Percentiles rank a stretch among this genome's conserved stretches.
Evolutionary conservation across 2,329 filamentous ascomycete genomes (phyloP).

Genomic region (Colletotrichum sp.): DNA sequence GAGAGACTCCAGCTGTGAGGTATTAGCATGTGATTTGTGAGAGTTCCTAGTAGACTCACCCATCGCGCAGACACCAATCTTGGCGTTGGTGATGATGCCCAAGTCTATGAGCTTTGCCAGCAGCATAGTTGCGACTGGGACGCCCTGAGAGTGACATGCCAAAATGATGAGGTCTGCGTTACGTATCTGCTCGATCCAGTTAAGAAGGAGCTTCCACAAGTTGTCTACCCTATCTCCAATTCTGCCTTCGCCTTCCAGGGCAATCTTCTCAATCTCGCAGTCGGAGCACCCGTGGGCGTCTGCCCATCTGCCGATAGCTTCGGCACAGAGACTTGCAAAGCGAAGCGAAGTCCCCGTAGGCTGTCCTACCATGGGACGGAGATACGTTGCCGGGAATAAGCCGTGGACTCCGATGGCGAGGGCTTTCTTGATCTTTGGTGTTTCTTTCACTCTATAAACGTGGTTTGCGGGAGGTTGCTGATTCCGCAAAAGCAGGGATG

Average conservation of each 20-base stretch:
- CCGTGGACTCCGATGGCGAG: conserved; percentile 95
- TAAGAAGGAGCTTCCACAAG: conserved; percentile 91
- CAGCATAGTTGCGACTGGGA: conserved; percentile 91
- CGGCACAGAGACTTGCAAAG: conserved; percentile 87
- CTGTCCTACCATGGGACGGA: conserved; percentile 91
- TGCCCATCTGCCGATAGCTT: conserved; percentile 84
- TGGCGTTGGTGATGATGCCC: conserved; percentile 77
- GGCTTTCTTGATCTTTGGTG: conserved; percentile 80
- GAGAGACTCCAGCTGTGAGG: conserved; percentile 76
- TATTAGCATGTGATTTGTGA: not conserved
- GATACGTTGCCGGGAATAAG: conserved; percentile 84
- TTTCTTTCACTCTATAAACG: conserved; percentile 72
- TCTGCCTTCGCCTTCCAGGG: conserved; percentile 92
- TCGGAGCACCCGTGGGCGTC: conserved; percentile 74
- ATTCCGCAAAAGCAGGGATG: conserved; percentile 61
- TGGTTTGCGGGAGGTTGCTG: conserved; percentile 68
- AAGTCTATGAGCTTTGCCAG: conserved; percentile 92
- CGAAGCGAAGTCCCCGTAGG: conserved; percentile 94
- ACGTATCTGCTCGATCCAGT: conserved; percentile 92
- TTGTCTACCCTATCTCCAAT: conserved; percentile 90
- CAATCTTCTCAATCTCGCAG: conserved; percentile 89
- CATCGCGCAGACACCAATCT: conserved; percentile 86
- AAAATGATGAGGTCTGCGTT: conserved; percentile 88
- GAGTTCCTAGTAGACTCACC: conserved; percentile 37
- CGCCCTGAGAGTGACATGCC: conserved; percentile 95